phyloP scores from a whole-genome alignment of 225 moss, liverwort and hornwort species.

The Pseudoscleropodium purum region DNA sequence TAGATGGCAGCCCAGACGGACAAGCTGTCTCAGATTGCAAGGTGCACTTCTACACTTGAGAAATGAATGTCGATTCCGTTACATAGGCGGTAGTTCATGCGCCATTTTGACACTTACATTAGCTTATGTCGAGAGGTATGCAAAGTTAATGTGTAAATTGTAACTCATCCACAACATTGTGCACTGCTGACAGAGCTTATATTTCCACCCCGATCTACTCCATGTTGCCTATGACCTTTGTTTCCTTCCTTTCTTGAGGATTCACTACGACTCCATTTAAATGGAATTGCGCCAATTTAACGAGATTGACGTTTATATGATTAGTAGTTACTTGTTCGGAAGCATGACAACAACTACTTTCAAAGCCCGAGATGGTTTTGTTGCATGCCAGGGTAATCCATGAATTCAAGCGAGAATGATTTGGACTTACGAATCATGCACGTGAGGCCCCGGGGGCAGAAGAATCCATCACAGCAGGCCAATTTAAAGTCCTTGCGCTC shows the following conservation, averaged over 20 bases:
- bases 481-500: slow-evolving; percentile 1
- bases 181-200: no score
- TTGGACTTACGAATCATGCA: slow-evolving; percentile 88
- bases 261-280: no score
- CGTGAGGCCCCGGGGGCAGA: slow-evolving; percentile 80
- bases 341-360: neutral
- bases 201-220: neutral
- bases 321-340: neutral
- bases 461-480: slow-evolving; percentile 78
- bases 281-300: neutral
- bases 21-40: neutral
- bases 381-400: neutral
- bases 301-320: neutral
- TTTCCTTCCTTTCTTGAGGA: neutral
- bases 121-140: neutral
- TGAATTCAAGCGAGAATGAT: neutral
- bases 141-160: neutral
- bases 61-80: neutral
- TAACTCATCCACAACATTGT: neutral
- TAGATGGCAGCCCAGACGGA: neutral
- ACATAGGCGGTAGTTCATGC: neutral
- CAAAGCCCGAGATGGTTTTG: neutral
- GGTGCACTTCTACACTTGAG: neutral
- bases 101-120: no score
- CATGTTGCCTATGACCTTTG: neutral